These are phyloP conservation scores for Cercospora nicotianae DNA, from an alignment of 2,329 filamentous ascomycete genomes.

Conservation along the genomic window DNA sequence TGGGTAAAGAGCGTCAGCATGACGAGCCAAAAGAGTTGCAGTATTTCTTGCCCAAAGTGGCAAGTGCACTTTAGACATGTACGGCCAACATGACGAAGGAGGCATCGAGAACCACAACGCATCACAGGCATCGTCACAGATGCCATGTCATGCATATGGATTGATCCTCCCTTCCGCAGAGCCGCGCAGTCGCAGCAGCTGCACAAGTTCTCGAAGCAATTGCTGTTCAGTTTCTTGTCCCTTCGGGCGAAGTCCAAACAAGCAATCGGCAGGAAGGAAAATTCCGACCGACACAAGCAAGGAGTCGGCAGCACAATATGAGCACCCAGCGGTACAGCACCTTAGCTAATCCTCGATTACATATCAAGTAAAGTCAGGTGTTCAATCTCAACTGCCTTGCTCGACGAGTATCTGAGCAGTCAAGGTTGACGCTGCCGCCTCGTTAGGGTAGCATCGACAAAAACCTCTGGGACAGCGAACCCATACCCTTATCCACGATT, in stretches of 20 bases:
- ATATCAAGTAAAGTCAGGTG: too few relatives aligned
- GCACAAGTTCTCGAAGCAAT: neutral
- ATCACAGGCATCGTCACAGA: neutral
- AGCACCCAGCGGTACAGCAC: too few relatives aligned
- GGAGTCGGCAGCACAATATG: neutral
- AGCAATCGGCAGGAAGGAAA: neutral
- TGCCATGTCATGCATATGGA: neutral
- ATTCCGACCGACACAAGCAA: neutral
- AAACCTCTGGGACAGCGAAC: neutral
- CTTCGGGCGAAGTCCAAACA: neutral
- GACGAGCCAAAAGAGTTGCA: neutral
- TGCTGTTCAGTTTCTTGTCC: neutral
- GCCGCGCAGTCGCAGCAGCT: neutral
- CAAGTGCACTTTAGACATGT: neutral
- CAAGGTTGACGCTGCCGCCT: neutral
- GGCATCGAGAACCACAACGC: neutral
- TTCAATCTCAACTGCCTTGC: too few relatives aligned
- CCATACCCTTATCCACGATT: neutral
- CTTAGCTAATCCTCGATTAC: too few relatives aligned
- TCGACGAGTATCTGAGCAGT: too few relatives aligned
- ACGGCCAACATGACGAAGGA: neutral
- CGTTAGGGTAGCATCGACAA: neutral
- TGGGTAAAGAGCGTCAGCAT: neutral
- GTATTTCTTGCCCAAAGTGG: neutral
- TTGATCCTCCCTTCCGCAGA: neutral